Evolutionary conservation across 2,329 filamentous ascomycete species (phyloP).

Genomic region (Ambrosiella beaveri): DNA sequence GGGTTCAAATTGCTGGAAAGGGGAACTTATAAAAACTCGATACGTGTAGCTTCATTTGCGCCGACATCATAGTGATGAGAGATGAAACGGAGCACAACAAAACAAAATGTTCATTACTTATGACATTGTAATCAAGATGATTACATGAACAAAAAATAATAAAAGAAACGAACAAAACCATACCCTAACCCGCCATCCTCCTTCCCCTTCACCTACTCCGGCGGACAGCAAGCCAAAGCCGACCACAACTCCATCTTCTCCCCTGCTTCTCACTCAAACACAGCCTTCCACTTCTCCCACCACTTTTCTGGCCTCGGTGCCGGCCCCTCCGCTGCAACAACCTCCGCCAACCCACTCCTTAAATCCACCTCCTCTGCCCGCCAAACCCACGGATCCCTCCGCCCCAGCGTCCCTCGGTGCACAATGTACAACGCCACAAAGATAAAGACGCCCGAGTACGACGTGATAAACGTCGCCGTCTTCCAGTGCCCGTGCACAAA

Average conservation of each 20-base stretch:
- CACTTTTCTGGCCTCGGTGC: background rate
- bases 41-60: too few relatives aligned
- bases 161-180: too few relatives aligned
- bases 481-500: constrained; percentile 44
- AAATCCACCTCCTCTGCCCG: constrained; percentile 17
- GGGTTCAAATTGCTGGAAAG: too few relatives aligned
- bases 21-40: too few relatives aligned
- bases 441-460: constrained; percentile 48
- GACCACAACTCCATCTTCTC: background rate
- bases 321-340: background rate
- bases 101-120: too few relatives aligned
- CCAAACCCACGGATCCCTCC: background rate
- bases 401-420: constrained; percentile 23
- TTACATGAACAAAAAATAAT: too few relatives aligned
- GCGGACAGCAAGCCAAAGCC: too few relatives aligned
- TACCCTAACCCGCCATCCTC: too few relatives aligned
- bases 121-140: too few relatives aligned
- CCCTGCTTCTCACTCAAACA: background rate
- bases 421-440: constrained; percentile 34
- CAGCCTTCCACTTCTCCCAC: background rate
- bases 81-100: too few relatives aligned
- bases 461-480: constrained; percentile 38
- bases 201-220: too few relatives aligned
- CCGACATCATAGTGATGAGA: too few relatives aligned
- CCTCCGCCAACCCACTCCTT: constrained; percentile 46